Evolutionary conservation across 208 protist species (phyloP).

Genomic region (Acanthamoeba royreba): DNA sequence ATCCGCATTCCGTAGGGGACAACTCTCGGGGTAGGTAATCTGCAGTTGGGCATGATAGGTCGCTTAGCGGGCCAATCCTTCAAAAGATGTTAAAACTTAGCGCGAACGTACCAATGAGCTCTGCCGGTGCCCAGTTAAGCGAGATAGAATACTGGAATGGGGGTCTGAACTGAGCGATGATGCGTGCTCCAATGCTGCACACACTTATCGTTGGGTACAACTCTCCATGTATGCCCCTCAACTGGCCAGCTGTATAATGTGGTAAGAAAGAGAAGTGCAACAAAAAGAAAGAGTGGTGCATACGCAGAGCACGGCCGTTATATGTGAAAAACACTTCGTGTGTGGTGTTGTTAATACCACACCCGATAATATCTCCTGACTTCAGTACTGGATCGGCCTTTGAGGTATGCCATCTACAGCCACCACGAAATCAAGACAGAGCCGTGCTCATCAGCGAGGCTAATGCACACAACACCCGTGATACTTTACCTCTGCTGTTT

Average conservation of each 20-base stretch:
- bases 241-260: not conserved
- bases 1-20: not conserved
- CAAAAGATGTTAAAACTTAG: no score
- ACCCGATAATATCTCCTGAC: not conserved
- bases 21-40: not conserved
- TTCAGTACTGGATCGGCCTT: not conserved
- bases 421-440: not conserved
- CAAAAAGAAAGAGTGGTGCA: not conserved
- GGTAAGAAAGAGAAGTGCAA: not conserved
- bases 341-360: not conserved
- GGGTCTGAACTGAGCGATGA: not conserved
- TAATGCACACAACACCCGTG: no score
- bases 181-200: not conserved
- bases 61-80: no score
- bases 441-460: not conserved
- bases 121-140: not conserved
- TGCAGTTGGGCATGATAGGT: not conserved
- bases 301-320: not conserved
- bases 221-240: not conserved
- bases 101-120: not conserved
- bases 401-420: not conserved
- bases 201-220: not conserved
- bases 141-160: not conserved
- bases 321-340: conserved; percentile 15
- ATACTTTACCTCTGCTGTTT: not conserved